phyloP scores from a whole-genome alignment of 306 rosid genomes.

The Hylodesmum podocarpum region DNA sequence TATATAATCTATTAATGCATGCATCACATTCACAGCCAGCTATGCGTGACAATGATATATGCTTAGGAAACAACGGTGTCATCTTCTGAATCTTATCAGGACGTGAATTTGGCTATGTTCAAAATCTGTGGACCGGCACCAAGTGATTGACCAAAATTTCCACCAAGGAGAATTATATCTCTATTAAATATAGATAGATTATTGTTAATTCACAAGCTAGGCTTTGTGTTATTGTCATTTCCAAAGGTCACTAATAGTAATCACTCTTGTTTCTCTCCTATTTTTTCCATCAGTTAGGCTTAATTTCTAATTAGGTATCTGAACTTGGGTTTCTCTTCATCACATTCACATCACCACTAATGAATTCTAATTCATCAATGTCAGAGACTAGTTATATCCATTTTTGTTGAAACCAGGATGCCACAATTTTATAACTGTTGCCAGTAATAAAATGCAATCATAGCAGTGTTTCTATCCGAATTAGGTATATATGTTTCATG shows the following conservation, averaged over 20 bases:
- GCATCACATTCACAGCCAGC: conserved; percentile 17
- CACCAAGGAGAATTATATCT: background rate
- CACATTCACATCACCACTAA: background rate
- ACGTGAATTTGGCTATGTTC: conserved; percentile 14
- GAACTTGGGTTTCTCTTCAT: background rate
- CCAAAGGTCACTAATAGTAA: conserved; percentile 27
- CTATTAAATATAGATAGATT: background rate
- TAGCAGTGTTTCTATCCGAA: background rate
- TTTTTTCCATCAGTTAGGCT: background rate
- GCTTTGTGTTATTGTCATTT: background rate
- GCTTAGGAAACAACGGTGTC: background rate
- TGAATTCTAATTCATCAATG: background rate
- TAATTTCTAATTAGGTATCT: background rate
- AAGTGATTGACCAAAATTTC: background rate
- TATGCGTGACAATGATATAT: background rate
- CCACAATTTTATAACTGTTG: background rate
- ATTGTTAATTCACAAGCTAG: background rate
- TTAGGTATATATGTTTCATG: background rate
- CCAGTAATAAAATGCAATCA: background rate
- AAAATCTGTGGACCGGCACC: background rate
- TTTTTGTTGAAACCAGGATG: background rate
- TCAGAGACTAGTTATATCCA: background rate
- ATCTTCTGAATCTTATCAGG: background rate
- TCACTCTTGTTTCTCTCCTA: conserved; percentile 1
- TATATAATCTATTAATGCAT: background rate